phyloP scores from a whole-genome alignment of 2,329 filamentous ascomycete genomes.

The Amauroascus niger region DNA sequence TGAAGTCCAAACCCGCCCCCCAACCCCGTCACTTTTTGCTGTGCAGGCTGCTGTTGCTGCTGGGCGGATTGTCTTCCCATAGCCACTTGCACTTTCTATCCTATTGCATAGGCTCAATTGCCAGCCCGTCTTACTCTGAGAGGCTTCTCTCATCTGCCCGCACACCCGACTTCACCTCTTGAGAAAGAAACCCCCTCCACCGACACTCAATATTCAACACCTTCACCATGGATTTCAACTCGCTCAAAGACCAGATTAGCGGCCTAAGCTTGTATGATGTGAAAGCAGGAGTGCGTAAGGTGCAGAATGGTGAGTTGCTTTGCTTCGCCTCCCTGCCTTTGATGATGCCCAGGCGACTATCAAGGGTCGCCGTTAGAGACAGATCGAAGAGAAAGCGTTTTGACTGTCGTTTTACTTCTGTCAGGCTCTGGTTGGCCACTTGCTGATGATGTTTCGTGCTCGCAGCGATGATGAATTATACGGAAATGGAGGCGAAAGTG shows the following conservation, averaged over 20 bases:
- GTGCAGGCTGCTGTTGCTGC: no score
- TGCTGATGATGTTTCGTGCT: conserved; percentile 11
- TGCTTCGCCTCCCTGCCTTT: background rate
- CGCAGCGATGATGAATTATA: conserved; percentile 95
- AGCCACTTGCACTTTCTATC: background rate
- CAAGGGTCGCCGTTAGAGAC: background rate
- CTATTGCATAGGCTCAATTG: background rate
- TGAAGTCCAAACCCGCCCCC: no score
- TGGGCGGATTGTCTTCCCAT: background rate
- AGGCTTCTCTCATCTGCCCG: background rate
- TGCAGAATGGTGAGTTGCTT: conserved; percentile 73
- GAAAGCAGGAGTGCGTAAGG: conserved; percentile 88
- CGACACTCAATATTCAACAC: background rate
- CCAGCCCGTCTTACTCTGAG: no score
- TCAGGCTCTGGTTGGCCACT: background rate
- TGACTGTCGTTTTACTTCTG: background rate
- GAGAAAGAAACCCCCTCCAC: background rate
- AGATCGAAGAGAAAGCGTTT: background rate
- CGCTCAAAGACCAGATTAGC: conserved; percentile 74
- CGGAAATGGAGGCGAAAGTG: conserved; percentile 78
- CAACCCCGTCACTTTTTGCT: no score
- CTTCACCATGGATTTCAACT: conserved; percentile 69
- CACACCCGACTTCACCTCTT: background rate
- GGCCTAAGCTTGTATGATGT: conserved; percentile 90
- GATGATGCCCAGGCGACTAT: no score